A percentile compares a stretch with the other conserved stretches of the same genome.
These are phyloP conservation scores for Penicillium brasilianum DNA, from an alignment of 2,329 filamentous ascomycete species.

Conservation along the genomic window DNA sequence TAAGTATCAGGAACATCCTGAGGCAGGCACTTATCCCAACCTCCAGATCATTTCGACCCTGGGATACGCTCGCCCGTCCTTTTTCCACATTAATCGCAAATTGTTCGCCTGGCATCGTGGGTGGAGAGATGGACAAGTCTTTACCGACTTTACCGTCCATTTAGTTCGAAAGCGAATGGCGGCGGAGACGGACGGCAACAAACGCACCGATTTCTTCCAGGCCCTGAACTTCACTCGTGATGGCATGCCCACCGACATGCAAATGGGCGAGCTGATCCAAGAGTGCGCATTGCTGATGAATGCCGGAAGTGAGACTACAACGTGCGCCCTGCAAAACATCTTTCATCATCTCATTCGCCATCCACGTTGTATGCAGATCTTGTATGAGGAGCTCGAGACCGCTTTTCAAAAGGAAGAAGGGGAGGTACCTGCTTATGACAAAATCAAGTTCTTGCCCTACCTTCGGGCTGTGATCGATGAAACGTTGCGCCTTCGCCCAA, in stretches of 20 bases:
- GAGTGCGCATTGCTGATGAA: not conserved
- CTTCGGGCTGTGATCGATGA: constrained; percentile 58
- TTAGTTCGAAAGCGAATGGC: not conserved
- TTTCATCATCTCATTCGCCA: not conserved
- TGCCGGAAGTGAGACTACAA: constrained; percentile 7
- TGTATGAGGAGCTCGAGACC: constrained; percentile 4
- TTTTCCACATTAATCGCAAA: not conserved
- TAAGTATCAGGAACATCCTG: constrained; percentile 5
- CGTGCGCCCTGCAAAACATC: constrained; percentile 2
- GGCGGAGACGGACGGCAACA: not conserved
- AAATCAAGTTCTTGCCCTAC: constrained; percentile 55
- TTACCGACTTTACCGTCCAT: constrained; percentile 1
- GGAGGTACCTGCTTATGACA: constrained; percentile 53
- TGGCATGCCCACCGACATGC: not conserved
- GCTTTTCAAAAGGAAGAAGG: constrained; percentile 35
- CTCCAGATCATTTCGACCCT: not conserved
- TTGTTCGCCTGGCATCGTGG: not conserved
- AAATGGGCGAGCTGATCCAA: not conserved
- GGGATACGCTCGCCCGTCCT: not conserved
- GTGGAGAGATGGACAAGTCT: not conserved
- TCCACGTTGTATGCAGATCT: not conserved
- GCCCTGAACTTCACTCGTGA: not conserved
- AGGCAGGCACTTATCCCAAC: not conserved
- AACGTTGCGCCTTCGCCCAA: constrained; percentile 7
- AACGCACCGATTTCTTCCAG: constrained; percentile 4